Evolutionary conservation across 495 filamentous ascomycete species (phyloP).

Genomic region (Ramalina peruviana): DNA sequence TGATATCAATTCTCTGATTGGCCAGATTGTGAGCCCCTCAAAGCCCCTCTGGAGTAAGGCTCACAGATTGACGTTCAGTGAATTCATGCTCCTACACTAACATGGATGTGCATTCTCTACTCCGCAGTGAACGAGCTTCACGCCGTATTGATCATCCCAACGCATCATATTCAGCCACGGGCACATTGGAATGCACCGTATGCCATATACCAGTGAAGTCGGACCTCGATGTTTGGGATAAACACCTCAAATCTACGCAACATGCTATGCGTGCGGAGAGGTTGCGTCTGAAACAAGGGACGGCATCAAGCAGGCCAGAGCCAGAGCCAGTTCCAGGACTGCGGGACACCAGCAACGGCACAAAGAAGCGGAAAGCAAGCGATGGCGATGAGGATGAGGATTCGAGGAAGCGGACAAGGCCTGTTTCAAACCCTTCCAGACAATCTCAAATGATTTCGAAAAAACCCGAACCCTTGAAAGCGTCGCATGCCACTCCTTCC

Average conservation of each 20-base stretch:
- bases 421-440: slow-evolving; percentile 15
- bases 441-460: slow-evolving; percentile 12
- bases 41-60: background rate
- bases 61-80: background rate
- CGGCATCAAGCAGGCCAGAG: background rate
- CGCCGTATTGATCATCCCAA: slow-evolving; percentile 58
- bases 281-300: slow-evolving; percentile 5
- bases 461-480: background rate
- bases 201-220: slow-evolving; percentile 47
- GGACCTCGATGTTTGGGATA: slow-evolving; percentile 23
- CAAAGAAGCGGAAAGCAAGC: slow-evolving; percentile 45
- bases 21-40: background rate
- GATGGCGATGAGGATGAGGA: slow-evolving; percentile 25
- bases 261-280: slow-evolving; percentile 14
- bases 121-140: slow-evolving; percentile 66
- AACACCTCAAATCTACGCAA: slow-evolving; percentile 11
- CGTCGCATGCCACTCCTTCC: too few species aligned
- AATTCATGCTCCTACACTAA: background rate
- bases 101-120: slow-evolving; percentile 75
- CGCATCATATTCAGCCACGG: slow-evolving; percentile 44
- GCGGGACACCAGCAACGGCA: slow-evolving; percentile 17
- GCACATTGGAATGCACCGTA: slow-evolving; percentile 43
- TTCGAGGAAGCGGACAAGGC: slow-evolving; percentile 35
- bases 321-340: background rate
- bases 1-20: background rate